Evolutionary conservation across 1,139 yeast genomes (phyloP), one percentile per base, ranked within the genome.

Genomic region (Hansenula lynferdii): DNA sequence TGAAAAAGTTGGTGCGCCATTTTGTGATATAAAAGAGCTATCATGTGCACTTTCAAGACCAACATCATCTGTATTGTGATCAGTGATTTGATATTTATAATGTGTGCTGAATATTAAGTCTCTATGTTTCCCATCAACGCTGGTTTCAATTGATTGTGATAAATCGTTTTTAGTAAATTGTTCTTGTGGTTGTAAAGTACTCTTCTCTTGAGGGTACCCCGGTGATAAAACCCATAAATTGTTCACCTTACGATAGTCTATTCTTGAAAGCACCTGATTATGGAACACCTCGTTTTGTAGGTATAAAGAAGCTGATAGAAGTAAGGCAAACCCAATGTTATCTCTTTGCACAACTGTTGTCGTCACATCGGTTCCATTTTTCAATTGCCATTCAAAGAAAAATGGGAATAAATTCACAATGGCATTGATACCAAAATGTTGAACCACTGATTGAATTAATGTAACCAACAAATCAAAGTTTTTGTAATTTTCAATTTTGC

Each of bases 381-480:
- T n/a, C 18, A 64, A 42, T 35, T 63, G 61, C 78, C 80, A 74
- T 43, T 67, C 67, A 45, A 64, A 65, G 48, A 72, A 70, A 48
- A 66, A 72, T 6, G 78, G 75, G 8, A 74, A 47, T 37, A 67
- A 71, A 48, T 72, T 72, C 42, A 59, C 61, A 14, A 70, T 49
- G 28, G 73, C 69, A 45, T 75, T 75, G 39, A 72, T 53, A 2
- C 80, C 80, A 42, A 68, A 65, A 23, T 60, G 60, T 2, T 49
- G 43, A 15, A 62, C 45, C 47, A 73, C 50, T 19, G 56, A 51
- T 14, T 57, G 57, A 28, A 72, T 45, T 4, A 64, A 53, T 1
- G 48, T 47, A 2, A 62, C 49, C 24, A 72, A 44, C 16, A 53
- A 36, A 4, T 44, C 44, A 11, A 56, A 58, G 30, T 57, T 51